These are phyloP conservation scores for Hemisphaericaspora lyxosophila DNA, from an alignment of 1,139 yeast species.

Conservation along the genomic window DNA sequence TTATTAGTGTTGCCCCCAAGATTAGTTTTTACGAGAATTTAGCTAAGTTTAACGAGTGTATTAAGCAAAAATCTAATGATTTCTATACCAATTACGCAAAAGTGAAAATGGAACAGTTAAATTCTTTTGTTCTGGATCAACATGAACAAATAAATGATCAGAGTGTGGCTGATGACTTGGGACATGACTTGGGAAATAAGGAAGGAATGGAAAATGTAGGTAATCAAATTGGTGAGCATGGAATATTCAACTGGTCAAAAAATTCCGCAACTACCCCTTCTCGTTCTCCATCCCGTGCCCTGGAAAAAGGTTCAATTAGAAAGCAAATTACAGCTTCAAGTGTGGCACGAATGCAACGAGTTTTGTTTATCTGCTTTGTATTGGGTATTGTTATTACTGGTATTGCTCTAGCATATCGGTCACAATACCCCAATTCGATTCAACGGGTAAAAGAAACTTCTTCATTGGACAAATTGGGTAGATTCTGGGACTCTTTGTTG, in stretches of 20 bases:
- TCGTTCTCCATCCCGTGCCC: not conserved
- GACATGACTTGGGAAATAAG: too few species aligned
- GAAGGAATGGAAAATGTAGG: too few species aligned
- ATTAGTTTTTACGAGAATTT: constrained; percentile 31
- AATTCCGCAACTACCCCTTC: not conserved
- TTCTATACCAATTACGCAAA: constrained; percentile 24
- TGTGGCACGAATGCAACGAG: constrained; percentile 11
- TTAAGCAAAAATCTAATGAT: constrained; percentile 25
- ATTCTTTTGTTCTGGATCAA: constrained; percentile 16
- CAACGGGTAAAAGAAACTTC: constrained; percentile 7
- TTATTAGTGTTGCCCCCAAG: constrained; percentile 12
- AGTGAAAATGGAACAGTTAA: constrained; percentile 18
- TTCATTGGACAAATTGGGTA: constrained; percentile 10
- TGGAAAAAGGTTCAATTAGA: constrained; percentile 1
- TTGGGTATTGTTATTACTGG: constrained; percentile 12
- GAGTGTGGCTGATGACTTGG: not conserved
- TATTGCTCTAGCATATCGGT: constrained; percentile 8
- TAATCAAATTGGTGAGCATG: not conserved
- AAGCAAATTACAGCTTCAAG: constrained; percentile 3
- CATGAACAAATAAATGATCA: constrained; percentile 4
- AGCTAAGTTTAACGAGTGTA: constrained; percentile 24
- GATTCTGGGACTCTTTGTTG: constrained; percentile 13
- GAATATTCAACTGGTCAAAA: not conserved
- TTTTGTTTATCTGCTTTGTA: constrained; percentile 20
- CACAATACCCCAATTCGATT: constrained; percentile 3